Evolutionary conservation across 2,329 filamentous ascomycete genomes (phyloP).

Genomic region (Hypoxylon sp.): DNA sequence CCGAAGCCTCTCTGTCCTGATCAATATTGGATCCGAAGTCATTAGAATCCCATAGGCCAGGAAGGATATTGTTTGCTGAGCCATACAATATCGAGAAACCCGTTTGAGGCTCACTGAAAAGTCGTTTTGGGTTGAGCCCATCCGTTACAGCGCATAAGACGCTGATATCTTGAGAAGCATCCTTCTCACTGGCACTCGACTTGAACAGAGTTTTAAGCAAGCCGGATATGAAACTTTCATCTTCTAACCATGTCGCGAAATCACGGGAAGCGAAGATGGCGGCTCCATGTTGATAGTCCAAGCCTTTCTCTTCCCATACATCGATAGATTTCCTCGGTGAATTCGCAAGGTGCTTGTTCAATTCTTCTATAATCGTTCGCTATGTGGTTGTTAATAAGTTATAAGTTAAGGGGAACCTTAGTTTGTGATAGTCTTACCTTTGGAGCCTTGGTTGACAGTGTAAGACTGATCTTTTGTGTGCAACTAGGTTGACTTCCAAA

Average conservation of each 20-base stretch:
- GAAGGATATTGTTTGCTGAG: conserved; percentile 58
- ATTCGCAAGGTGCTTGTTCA: conserved; percentile 27
- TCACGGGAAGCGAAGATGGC: conserved; percentile 66
- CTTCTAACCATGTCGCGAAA: conserved; percentile 64
- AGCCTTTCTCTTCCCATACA: neutral
- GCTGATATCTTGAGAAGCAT: conserved; percentile 55
- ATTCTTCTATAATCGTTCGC: conserved; percentile 30
- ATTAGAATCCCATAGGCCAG: conserved; percentile 60
- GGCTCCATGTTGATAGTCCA: conserved; percentile 56
- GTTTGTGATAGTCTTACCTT: conserved; percentile 41
- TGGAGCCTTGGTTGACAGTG: conserved; percentile 40
- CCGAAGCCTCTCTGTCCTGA: conserved; percentile 57
- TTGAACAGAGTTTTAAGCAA: conserved; percentile 51
- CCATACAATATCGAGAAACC: conserved; percentile 70
- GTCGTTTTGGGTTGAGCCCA: conserved; percentile 60
- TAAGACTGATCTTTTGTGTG: conserved; percentile 45
- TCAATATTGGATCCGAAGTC: conserved; percentile 49
- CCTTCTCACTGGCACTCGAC: neutral
- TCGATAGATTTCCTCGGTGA: conserved; percentile 14
- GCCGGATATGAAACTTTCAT: conserved; percentile 59
- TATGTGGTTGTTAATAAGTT: conserved; percentile 31
- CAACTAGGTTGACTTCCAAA: conserved; percentile 25
- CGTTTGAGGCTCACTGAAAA: conserved; percentile 52
- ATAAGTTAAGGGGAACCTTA: neutral
- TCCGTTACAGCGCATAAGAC: conserved; percentile 71